Evolutionary conservation across 1,284 basidiomycete genomes (phyloP), one percentile per base, ranked within the genome.

Genomic region (Neotropicomus parvogracilis): DNA sequence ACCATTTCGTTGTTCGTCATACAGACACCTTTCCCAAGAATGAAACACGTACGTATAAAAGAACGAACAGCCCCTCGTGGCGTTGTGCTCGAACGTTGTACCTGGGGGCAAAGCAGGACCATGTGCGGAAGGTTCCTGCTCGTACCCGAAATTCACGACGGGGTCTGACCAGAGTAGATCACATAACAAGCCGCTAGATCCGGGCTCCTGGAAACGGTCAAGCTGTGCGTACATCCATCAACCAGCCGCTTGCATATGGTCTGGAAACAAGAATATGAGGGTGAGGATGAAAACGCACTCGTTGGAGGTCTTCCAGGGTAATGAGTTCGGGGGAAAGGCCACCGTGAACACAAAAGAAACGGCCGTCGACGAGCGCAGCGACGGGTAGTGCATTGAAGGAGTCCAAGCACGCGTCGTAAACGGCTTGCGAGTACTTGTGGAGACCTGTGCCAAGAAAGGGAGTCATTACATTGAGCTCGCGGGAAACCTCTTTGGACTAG

Each of bases 281-380:
- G 11, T 17, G 21, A 16, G 39, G 20, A 37, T 19, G 41, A n/a
- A 44, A 45, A 72, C 83, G 53, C 54, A 91, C 90, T n/a, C 70
- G 69, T 36, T 81, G 74, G 27, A 98, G 65, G 67, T 98, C 95
- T 43, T 87, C 82, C 3, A 98, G 75, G 6, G 84, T 88, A 57
- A 85, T 75, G 3, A 99, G 78, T 59, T 92, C 85, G 0, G 95
- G 95, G 0, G 91, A 95, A 35, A 99, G 79, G 14, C 97, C 95
- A 8, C 97, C 95, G 62, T 99, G 97, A 6, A 99, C 94, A 64
- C 95, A 98, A 67, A 99, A 86, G 76, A 99, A 99, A 62, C 94
- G 91, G 62, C 85, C 83, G 71, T 99, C 97, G 72, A 99, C 91
- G 54, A 99, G 75, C 8, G 93, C 97, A 1, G 93, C 83, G 26